These are phyloP conservation scores for Penicillium sp. DNA, from an alignment of 2,329 filamentous ascomycete species.

Conservation along the genomic window DNA sequence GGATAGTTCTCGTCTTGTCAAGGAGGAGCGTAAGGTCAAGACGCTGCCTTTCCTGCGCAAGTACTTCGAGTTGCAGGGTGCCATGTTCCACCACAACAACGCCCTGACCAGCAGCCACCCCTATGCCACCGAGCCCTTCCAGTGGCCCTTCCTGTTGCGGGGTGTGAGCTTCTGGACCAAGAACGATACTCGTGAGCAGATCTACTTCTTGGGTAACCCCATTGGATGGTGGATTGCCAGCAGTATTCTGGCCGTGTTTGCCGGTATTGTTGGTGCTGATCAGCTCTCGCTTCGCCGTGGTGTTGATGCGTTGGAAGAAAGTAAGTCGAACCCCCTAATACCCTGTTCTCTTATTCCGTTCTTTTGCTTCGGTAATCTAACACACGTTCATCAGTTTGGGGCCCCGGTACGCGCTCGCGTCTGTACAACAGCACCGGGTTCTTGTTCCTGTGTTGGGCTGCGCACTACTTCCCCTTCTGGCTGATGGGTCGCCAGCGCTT, in stretches of 20 bases:
- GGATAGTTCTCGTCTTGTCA: conserved; percentile 71
- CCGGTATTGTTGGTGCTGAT: conserved; percentile 85
- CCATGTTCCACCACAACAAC: conserved; percentile 99
- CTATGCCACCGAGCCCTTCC: conserved; percentile 89
- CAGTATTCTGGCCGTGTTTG: conserved; percentile 87
- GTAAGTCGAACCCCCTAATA: conserved; percentile 58
- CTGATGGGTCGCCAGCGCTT: conserved; percentile 98
- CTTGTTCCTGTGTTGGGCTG: conserved; percentile 97
- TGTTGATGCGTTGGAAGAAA: conserved; percentile 86
- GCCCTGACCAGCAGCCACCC: conserved; percentile 95
- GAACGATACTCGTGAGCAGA: conserved; percentile 89
- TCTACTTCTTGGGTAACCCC: conserved; percentile 97
- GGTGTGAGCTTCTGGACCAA: conserved; percentile 99
- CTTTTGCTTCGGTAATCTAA: conserved; percentile 6
- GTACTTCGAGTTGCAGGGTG: conserved; percentile 92
- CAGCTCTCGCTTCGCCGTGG: conserved; percentile 91
- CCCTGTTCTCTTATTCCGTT: background rate
- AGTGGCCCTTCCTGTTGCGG: conserved; percentile 95
- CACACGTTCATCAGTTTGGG: conserved; percentile 37
- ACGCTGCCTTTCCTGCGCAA: conserved; percentile 83
- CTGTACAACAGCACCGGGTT: conserved; percentile 98
- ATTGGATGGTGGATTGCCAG: conserved; percentile 96
- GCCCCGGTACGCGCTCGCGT: conserved; percentile 77
- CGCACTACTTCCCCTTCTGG: conserved; percentile 96
- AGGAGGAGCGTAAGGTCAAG: conserved; percentile 76